Evolutionary conservation across 805 yeast species (phyloP), one percentile per base, ranked within the genome.

Genomic region (Trichomonascus vanleenenianus): DNA sequence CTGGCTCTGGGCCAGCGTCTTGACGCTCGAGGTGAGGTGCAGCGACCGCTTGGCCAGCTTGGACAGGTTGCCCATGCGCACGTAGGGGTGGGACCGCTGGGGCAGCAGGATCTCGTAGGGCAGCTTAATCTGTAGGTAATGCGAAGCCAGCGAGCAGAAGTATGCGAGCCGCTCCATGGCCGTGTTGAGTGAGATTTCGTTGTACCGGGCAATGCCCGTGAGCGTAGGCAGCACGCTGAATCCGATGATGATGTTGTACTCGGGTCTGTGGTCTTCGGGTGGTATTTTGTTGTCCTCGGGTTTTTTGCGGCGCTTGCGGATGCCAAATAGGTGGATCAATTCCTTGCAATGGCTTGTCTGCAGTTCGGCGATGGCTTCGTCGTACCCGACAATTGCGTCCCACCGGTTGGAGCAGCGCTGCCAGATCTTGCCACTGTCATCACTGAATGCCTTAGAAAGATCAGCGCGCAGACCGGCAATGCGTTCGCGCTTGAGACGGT

Each of bases 161-260:
- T 46, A 54, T n/a, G 61, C 55, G 16, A 63, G 54, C 16, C 67
- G 51, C 45, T 64, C 68, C 25, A 64, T 34, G 9, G 64, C 59
- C 38, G 56, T 48, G 46, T 62, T 63, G 25, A 63, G 48, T 7
- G 55, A 50, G 8, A 56, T 49, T n/a, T 51, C 48, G 11, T 60
- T 48, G 52, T 62, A 62, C 40, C 54, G 57, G 8, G 57, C 57
- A 14, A 63, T 49, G 22, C 54, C 48, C 16, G 52, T 36, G 22
- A 61, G 55, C 30, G 62, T 63, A 2, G 67, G 67, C 11, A 63
- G 43, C 9, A 56, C 58, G 22, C 52, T 56, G 42, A 50, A 57
- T 12, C 63, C 62, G 6, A 63, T 50, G 9, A 61, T 55, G n/a
- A 61, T 48, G 41, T 61, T 22, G 27, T 22, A 22, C 8, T 22